These are phyloP conservation scores for Trypanosomatidae sp. DNA, from an alignment of 208 protist species.

Conservation along the genomic window DNA sequence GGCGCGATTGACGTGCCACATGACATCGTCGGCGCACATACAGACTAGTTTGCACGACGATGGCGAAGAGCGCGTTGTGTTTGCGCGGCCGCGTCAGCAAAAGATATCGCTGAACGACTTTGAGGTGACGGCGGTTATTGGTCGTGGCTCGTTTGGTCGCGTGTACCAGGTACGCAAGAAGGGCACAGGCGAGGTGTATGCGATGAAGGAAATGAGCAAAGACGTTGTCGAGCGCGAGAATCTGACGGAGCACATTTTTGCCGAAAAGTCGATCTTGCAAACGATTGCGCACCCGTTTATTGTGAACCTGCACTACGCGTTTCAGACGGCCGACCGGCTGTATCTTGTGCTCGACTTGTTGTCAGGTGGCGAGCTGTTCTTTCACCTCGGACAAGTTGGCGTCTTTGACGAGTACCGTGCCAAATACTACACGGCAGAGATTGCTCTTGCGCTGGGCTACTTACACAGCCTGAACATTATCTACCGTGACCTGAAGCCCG, in stretches of 20 bases:
- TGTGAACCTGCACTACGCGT: constrained; percentile 92
- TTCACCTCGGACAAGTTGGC: constrained; percentile 46
- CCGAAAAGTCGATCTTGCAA: constrained; percentile 87
- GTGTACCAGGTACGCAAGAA: constrained; percentile 88
- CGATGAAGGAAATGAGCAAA: constrained; percentile 88
- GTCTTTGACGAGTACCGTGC: constrained; percentile 58
- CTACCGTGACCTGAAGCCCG: constrained; percentile 88
- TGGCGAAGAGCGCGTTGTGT: neutral
- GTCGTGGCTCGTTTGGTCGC: constrained; percentile 85
- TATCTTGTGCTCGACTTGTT: constrained; percentile 92
- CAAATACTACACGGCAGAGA: constrained; percentile 89
- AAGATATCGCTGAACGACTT: constrained; percentile 84
- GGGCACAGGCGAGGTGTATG: constrained; percentile 72
- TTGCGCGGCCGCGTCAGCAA: constrained; percentile 2
- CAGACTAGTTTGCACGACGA: constrained; percentile 9
- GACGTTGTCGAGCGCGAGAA: constrained; percentile 35
- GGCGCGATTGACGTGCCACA: no score
- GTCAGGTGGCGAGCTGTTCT: constrained; percentile 86
- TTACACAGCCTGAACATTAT: constrained; percentile 89
- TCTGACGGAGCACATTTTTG: constrained; percentile 58
- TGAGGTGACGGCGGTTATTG: constrained; percentile 73
- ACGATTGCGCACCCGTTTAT: constrained; percentile 91
- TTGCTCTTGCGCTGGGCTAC: constrained; percentile 81
- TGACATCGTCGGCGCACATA: no score
- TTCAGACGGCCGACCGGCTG: constrained; percentile 87